phyloP scores from a whole-genome alignment of 176 grass and related monocot species.

The Areca catechu region DNA sequence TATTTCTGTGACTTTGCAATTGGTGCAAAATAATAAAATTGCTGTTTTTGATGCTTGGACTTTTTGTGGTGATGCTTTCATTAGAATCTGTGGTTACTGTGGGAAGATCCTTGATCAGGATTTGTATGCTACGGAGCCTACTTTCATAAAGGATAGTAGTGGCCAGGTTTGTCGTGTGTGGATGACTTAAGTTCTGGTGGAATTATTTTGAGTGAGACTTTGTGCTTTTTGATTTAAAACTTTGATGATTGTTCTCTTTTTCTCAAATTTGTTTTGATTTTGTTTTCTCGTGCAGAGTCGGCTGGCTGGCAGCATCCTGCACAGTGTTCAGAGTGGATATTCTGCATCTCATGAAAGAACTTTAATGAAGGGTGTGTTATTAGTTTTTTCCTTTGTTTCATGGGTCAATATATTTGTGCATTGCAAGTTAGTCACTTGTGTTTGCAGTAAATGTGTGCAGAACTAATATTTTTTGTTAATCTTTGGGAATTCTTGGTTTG shows the following conservation, averaged over 20 bases:
- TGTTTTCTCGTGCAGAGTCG: conserved; percentile 30
- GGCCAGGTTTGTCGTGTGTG: conserved; percentile 35
- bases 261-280: conserved; percentile 4
- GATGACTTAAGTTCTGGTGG: not conserved
- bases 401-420: too few species aligned
- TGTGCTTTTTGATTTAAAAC: too few species aligned
- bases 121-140: conserved; percentile 30
- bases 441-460: too few species aligned
- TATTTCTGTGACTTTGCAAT: not conserved
- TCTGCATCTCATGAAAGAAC: conserved; percentile 79
- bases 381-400: too few species aligned
- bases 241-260: not conserved
- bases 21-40: not conserved
- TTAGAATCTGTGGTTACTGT: conserved; percentile 53
- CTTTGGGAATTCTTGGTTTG: too few species aligned
- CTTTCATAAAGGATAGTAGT: conserved; percentile 33
- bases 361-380: conserved; percentile 38
- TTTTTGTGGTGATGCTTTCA: conserved; percentile 22
- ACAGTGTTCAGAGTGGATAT: conserved; percentile 40
- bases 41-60: conserved; percentile 1
- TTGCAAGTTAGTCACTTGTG: too few species aligned
- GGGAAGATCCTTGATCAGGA: conserved; percentile 73
- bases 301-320: conserved; percentile 31
- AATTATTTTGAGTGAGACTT: not conserved
- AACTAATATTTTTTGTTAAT: too few species aligned